Evolutionary conservation across 805 yeast genomes (phyloP), one percentile per base, ranked within the genome.

Genomic region (Candida methanosorbosa): DNA sequence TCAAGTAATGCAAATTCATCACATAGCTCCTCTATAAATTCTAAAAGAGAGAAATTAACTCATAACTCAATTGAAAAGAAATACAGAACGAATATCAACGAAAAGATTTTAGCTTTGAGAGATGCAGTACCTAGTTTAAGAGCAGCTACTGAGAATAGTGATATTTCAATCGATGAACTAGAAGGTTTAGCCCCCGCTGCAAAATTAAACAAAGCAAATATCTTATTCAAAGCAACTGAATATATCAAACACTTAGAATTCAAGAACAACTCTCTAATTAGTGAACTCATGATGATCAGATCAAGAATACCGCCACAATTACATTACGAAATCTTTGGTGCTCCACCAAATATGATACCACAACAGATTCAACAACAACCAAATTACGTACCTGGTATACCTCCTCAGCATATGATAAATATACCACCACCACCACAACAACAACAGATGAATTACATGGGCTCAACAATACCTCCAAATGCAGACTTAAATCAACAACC

Each of bases 31-130:
- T n/a, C n/a, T n/a, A n/a, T n/a, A n/a, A n/a, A n/a, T n/a, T 17
- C 75, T 3, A 66, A 59, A 40, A 64, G 64, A 38, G 72, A 70
- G 36, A 70, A 79, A 56, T 66, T 78, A 1, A 70, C 84, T 9
- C 94, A 83, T 57, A 83, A 82, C 49, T 75, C 81, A 66, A 78
- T 83, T 44, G 94, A 84, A 51, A 82, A 82, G 59, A 78, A 81
- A 49, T 84, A 84, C 56, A 59, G 94, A 44, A 78, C 82, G 15
- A 82, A 83, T 48, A 80, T 83, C 43, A 83, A 81, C 48, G 66
- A 78, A 35, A 80, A 78, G 53, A 81, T 83, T 32, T 42, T 72
- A 22, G 80, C 78, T 27, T 66, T 83, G 21, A 64, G 86, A 49
- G 82, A 81, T 45, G 79, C 86, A 3, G 94, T 84, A n/a, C 94